Percentiles rank a stretch among this genome's conserved stretches.
Conservation (phyloP, 129 eudicot species). For the Pittosporum tobira region DNA sequence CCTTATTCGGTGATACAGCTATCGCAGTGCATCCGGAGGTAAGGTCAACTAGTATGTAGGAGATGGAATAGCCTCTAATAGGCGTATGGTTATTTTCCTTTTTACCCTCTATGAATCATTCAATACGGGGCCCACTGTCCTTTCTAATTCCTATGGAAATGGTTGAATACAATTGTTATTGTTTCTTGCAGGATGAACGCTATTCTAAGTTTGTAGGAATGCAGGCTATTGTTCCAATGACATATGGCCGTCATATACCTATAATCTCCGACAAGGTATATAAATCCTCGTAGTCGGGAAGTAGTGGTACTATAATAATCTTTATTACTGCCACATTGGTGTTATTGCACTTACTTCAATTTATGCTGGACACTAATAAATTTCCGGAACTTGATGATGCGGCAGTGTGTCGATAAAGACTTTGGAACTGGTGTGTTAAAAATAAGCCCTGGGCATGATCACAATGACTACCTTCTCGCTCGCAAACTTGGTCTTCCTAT, state of each 20-base stretch:
- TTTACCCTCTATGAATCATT: too few species aligned
- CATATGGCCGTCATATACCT: constrained; percentile 93
- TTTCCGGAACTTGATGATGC: constrained; percentile 4
- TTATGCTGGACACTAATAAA: not conserved
- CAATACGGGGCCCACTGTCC: too few species aligned
- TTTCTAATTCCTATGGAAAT: too few species aligned
- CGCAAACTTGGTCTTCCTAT: constrained; percentile 94
- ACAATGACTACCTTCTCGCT: constrained; percentile 95
- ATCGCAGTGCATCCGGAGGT: constrained; percentile 96
- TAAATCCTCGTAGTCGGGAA: not conserved
- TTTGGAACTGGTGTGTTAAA: constrained; percentile 97
- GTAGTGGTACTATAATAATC: not conserved
- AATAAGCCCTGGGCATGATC: constrained; percentile 99
- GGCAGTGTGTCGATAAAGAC: constrained; percentile 89
- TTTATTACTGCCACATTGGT: not conserved
- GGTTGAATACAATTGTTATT: not conserved
- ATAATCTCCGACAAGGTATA: constrained; percentile 84
- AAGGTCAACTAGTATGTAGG: constrained; percentile 3
- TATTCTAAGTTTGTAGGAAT: constrained; percentile 80
- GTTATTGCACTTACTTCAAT: not conserved
- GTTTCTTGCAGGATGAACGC: constrained; percentile 66
- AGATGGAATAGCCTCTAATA: not conserved
- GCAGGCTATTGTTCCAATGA: constrained; percentile 87
- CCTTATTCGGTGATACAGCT: constrained; percentile 96
- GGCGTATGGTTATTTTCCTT: not conserved